Evolutionary conservation across 1,139 yeast species (phyloP), one percentile per base, ranked within the genome.

Genomic region (Scheffersomyces quercinus): DNA sequence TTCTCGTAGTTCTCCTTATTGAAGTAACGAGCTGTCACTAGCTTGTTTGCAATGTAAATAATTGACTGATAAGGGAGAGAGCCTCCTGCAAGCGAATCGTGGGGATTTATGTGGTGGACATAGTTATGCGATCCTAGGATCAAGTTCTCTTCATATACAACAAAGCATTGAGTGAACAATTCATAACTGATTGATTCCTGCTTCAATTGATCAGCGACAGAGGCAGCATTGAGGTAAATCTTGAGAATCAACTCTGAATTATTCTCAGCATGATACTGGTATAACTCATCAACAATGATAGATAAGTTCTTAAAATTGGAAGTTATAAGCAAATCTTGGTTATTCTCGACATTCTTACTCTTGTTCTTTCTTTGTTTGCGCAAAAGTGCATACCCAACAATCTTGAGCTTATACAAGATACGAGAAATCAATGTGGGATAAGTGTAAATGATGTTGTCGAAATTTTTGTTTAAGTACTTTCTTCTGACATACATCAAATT

Each of bases 131-230:
- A 46, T 9, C 41, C 44, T 36, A 64, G 44, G 32, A 67, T 64
- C 48, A 73, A 71, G 28, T 82, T 75, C 57, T 93, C 98, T 62
- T 93, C 99, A 62, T 88, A 93, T 1, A 89, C 79, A 2, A 91
- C 79, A 61, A 90, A 89, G 4, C 95, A 85, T 62, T 90, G 96
- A 28, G 88, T 91, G 65, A 87, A 88, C 55, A 89, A 83, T 64
- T 93, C 99, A 64, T 88, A 88, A n/a, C 93, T 75, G 32, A 88
- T 81, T 44, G 66, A 57, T 41, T 69, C 67, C 46, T 67, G 70
- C 38, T 66, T 70, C 32, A 86, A 72, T 60, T 87, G 95, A 62
- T 93, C 97, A 0, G 97, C 93, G 3, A 88, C 67, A 2, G 77
- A 64, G 0, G 89, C 89, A 33, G 81, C 73, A 45, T 78, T 71